Evolutionary conservation across 2,329 filamentous ascomycete species (phyloP).

Genomic region (Cucurbitaria berberidis): DNA sequence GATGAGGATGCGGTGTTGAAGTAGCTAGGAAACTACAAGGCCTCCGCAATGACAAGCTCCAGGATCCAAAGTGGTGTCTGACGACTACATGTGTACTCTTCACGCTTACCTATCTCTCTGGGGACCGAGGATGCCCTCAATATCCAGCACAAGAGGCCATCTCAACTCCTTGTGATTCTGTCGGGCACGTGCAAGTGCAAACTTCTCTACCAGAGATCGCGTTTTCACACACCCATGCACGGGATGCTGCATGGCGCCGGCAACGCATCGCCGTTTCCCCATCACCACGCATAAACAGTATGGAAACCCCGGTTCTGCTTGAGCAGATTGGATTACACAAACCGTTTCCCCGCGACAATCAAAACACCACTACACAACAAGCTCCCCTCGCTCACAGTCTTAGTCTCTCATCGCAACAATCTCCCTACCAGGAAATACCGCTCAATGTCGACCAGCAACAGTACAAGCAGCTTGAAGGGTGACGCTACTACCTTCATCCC

Average conservation of each 20-base stretch:
- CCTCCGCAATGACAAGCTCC: background rate
- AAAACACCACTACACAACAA: background rate
- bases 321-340: background rate
- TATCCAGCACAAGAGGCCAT: background rate
- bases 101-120: background rate
- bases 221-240: background rate
- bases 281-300: background rate
- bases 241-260: background rate
- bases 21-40: constrained; percentile 15
- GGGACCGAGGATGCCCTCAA: background rate
- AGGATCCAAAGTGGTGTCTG: background rate
- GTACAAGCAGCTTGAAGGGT: constrained; percentile 1
- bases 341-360: background rate
- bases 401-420: background rate
- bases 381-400: background rate
- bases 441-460: background rate
- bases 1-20: constrained; percentile 43
- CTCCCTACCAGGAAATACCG: background rate
- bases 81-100: background rate
- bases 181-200: background rate
- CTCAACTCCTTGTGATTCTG: background rate
- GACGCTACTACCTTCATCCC: constrained; percentile 9
- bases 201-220: background rate
- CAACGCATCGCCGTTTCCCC: background rate
- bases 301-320: background rate